A percentile compares a stretch with the other conserved stretches of the same genome.
These are phyloP conservation scores for Penicillium paradoxum DNA, from an alignment of 495 filamentous ascomycete genomes.

Conservation along the genomic window DNA sequence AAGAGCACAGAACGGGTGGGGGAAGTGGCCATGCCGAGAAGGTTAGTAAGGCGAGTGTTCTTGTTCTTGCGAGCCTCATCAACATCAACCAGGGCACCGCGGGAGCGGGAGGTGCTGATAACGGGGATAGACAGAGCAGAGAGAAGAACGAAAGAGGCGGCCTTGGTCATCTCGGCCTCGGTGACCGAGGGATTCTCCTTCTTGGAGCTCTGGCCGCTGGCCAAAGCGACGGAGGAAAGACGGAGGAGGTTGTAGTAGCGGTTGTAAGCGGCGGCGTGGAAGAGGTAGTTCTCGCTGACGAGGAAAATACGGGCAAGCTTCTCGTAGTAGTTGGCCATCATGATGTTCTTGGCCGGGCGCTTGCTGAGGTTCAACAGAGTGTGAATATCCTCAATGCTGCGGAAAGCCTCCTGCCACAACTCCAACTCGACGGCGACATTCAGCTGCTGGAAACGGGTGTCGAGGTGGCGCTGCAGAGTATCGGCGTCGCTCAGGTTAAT, in stretches of 20 bases:
- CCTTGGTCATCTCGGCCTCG: conserved; percentile 80
- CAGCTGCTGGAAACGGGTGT: conserved; percentile 96
- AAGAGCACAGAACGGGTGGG: conserved; percentile 88
- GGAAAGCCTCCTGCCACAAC: conserved; percentile 98
- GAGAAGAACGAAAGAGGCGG: conserved; percentile 93
- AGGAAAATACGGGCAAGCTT: conserved; percentile 97
- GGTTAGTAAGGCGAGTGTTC: conserved; percentile 92
- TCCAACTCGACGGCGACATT: conserved; percentile 98
- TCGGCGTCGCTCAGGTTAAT: conserved; percentile 98
- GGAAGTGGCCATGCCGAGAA: conserved; percentile 84
- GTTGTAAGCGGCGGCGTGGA: conserved; percentile 96
- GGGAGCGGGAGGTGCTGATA: conserved; percentile 95
- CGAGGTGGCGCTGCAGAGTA: conserved; percentile 92
- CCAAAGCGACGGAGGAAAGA: conserved; percentile 78
- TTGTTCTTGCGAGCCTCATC: conserved; percentile 98
- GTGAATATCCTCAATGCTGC: conserved; percentile 97
- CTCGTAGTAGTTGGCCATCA: conserved; percentile 99
- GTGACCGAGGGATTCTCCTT: conserved; percentile 91
- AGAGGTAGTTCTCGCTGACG: conserved; percentile 97
- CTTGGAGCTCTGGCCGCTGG: conserved; percentile 75
- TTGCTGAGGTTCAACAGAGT: conserved; percentile 98
- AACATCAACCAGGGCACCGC: conserved; percentile 91
- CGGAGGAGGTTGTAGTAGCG: conserved; percentile 95
- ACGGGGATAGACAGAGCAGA: conserved; percentile 95
- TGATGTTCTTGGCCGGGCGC: conserved; percentile 96